Conservation (phyloP, 106 monocot genomes). For the Agapanthus africanus region DNA sequence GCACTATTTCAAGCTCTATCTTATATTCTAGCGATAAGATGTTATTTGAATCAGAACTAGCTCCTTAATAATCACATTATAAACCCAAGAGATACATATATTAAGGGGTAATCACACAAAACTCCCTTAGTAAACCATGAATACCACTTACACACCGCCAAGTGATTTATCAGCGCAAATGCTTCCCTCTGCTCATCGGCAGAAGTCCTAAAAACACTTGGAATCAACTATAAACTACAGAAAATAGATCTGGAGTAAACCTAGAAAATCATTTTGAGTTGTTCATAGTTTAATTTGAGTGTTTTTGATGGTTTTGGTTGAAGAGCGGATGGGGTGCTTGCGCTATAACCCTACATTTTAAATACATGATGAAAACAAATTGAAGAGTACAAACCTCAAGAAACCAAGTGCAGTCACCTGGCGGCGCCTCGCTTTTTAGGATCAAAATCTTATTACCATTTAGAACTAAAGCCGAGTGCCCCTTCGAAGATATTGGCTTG, state of each 20-base stretch:
- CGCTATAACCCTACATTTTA: not conserved
- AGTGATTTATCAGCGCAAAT: no score
- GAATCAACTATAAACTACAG: no score
- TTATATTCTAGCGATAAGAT: not conserved
- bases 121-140: not conserved
- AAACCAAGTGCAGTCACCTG: conserved; percentile 64
- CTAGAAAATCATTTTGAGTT: no score
- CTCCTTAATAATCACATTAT: not conserved
- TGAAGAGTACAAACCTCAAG: conserved; percentile 60
- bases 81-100: no score
- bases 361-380: not conserved
- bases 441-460: conserved; percentile 52
- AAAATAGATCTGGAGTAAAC: no score
- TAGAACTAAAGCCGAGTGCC: conserved; percentile 42
- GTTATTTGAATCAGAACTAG: not conserved
- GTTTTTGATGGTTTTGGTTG: no score
- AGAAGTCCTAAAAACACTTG: no score
- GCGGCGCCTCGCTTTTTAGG: conserved; percentile 33
- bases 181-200: no score
- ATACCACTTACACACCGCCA: no score
- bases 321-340: no score
- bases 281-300: no score
- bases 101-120: not conserved
- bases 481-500: conserved; percentile 37
- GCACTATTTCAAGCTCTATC: not conserved